A percentile compares a stretch with the other conserved stretches of the same genome.
phyloP scores from a whole-genome alignment of 2,329 filamentous ascomycete genomes.

The Talaromyces sp. region DNA sequence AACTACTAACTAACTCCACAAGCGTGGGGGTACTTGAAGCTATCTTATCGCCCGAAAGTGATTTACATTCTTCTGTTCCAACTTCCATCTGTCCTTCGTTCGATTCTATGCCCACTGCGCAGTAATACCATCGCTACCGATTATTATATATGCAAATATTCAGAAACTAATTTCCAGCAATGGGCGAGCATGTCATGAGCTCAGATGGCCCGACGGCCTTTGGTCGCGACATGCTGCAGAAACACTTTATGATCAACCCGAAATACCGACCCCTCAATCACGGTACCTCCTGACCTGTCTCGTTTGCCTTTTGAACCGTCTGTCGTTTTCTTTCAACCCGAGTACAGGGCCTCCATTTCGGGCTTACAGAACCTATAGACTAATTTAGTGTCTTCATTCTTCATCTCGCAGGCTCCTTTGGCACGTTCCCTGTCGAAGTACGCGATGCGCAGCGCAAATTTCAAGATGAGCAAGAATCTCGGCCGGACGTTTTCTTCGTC shows the following conservation, averaged over 20 bases:
- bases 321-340: background rate
- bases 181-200: conserved; percentile 6
- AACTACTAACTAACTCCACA: too few relatives aligned
- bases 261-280: conserved; percentile 73
- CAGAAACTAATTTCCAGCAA: background rate
- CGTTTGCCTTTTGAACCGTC: background rate
- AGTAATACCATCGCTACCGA: background rate
- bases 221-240: conserved; percentile 48
- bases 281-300: conserved; percentile 45
- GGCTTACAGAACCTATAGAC: background rate
- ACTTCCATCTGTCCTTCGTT: too few relatives aligned
- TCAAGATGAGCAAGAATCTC: conserved; percentile 61
- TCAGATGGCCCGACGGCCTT: conserved; percentile 34
- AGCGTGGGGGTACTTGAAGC: too few relatives aligned
- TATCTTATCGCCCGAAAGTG: too few relatives aligned
- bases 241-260: conserved; percentile 65
- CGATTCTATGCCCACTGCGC: background rate
- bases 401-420: conserved; percentile 59
- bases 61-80: too few relatives aligned
- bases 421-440: conserved; percentile 63
- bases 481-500: conserved; percentile 71
- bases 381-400: background rate
- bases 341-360: background rate
- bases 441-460: conserved; percentile 56
- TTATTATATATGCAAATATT: background rate